Percentiles rank a stretch among this genome's conserved stretches.
Evolutionary conservation across 2,329 filamentous ascomycete species (phyloP).

Genomic region (Diaporthe velutina): DNA sequence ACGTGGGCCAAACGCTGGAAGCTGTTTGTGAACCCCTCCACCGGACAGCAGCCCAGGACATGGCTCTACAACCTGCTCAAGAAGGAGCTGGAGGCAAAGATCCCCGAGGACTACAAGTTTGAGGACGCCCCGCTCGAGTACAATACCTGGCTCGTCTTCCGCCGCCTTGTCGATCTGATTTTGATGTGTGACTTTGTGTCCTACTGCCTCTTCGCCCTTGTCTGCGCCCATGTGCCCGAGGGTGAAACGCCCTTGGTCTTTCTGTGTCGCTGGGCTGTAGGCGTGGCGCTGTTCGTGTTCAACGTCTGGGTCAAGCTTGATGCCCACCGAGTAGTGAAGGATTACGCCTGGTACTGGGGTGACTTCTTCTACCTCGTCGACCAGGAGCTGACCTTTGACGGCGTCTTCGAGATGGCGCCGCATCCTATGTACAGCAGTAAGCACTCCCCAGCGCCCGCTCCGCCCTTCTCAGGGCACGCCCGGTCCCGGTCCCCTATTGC

Average conservation of each 20-base stretch:
- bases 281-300: slow-evolving; percentile 86
- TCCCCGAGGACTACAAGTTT: slow-evolving; percentile 92
- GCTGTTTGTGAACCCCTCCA: slow-evolving; percentile 86
- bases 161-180: slow-evolving; percentile 94
- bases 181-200: slow-evolving; percentile 99
- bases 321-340: slow-evolving; percentile 96
- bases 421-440: slow-evolving; percentile 94
- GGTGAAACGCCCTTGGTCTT: slow-evolving; percentile 80
- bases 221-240: slow-evolving; percentile 81
- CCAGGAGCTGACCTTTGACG: slow-evolving; percentile 97
- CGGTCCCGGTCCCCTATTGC: slow-evolving; percentile 23
- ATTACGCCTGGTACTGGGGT: slow-evolving; percentile 99
- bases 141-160: slow-evolving; percentile 98
- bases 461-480: slow-evolving; percentile 19
- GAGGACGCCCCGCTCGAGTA: slow-evolving; percentile 96
- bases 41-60: slow-evolving; percentile 86
- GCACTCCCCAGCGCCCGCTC: slow-evolving; percentile 21
- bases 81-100: slow-evolving; percentile 92
- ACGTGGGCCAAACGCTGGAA: slow-evolving; percentile 88
- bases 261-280: slow-evolving; percentile 81
- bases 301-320: slow-evolving; percentile 99
- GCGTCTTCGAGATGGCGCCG: slow-evolving; percentile 98
- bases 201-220: slow-evolving; percentile 94
- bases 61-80: slow-evolving; percentile 88
- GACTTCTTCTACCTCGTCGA: slow-evolving; percentile 99